Base-by-base conservation (phyloP, 306 rosid genomes). In the Rosa chinensis region DNA sequence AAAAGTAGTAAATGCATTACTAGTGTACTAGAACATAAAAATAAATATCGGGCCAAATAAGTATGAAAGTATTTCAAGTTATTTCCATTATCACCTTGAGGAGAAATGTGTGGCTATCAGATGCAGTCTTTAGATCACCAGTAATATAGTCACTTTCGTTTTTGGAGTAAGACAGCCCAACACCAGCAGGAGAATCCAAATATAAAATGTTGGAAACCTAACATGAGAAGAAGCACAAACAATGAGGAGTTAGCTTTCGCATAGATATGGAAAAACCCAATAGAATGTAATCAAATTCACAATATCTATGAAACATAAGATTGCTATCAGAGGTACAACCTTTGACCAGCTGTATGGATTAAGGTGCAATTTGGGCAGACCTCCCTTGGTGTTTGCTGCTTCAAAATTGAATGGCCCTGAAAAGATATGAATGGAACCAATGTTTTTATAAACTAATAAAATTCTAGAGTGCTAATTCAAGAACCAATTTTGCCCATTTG, bases 141-240 rank as follows among this genome's bases (percentile, higher is more conserved):
- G 99, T 95, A 47, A 0, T 1, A 68, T 95, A 95, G 84, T 92
- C 98, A 44, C 88, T 76, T 70, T 40, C 23, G 82, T 89, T 90
- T 68, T 88, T 44, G 17, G 99, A 92, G 89, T 92, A 95, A 48
- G 98, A 95, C 25, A 87, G 79, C 12, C 99, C 99, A 78, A 91
- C 98, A 75, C 99, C 99, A 86, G 92, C 98, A 39, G 99, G 99
- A 77, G 99, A 95, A 85, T 95, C 99, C 92, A 95, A 73, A 85
- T 92, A 92, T 87, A 95, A 79, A 48, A 95, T 74, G 78, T 84
- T 95, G 84, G 99, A 91, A 76, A 95, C 98, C 99, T 95, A 69
- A 39, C 74, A 86, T 18, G 47, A 49, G 66, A 69, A 88, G 67
- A 66, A 66, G 4, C 71, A 66, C 13, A 66, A 63, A 40, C 47